Percentiles rank a stretch among this genome's conserved stretches.
These are phyloP conservation scores for Ilex paraguariensis DNA, from an alignment of 305 asterid species.

Conservation along the genomic window DNA sequence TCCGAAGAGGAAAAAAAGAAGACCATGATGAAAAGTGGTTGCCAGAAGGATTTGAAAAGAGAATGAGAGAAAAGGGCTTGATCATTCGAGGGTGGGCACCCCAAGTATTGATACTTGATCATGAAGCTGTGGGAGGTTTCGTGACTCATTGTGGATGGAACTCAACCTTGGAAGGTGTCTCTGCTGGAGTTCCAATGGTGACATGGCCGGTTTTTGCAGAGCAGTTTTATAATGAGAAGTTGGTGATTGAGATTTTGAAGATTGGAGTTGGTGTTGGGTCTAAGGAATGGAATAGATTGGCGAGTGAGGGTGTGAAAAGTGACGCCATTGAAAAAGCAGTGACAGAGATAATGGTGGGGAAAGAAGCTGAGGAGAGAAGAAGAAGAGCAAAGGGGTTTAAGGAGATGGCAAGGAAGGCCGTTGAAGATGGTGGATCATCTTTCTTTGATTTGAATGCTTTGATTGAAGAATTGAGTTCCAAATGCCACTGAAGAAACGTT, in stretches of 20 bases:
- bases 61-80: constrained; percentile 27
- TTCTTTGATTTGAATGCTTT: constrained; percentile 31
- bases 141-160: no score
- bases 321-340: constrained; percentile 26
- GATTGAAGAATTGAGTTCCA: constrained; percentile 29
- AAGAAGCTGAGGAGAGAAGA: constrained; percentile 21
- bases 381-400: constrained; percentile 13
- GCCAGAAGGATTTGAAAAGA: constrained; percentile 38
- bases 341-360: constrained; percentile 16
- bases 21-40: constrained; percentile 13
- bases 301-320: constrained; percentile 5
- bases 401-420: constrained; percentile 39
- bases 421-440: constrained; percentile 67
- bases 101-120: no score
- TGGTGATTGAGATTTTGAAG: constrained; percentile 22
- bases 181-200: constrained; percentile 32
- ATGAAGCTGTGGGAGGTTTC: no score
- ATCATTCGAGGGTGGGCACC: constrained; percentile 46
- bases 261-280: constrained; percentile 10
- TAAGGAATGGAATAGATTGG: constrained; percentile 6
- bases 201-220: constrained; percentile 42
- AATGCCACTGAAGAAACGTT: no score
- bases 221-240: constrained; percentile 24
- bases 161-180: no score
- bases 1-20: constrained; percentile 12